Conservation (phyloP, 495 filamentous ascomycete species). For the Pseudoneurospora amorphoporcata region DNA sequence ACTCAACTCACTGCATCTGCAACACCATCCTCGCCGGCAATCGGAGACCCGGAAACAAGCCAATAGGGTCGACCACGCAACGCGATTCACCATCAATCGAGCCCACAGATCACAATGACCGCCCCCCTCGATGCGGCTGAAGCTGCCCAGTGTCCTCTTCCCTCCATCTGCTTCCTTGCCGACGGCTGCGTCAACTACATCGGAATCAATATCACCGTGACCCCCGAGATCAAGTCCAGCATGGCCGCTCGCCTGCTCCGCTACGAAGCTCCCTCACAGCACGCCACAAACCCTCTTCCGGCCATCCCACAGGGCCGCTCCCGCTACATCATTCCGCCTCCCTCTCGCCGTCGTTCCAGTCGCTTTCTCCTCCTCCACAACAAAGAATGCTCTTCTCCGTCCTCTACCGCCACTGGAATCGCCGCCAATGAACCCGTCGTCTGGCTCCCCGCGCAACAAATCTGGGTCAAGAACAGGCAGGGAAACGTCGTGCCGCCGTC, state of each 20-base stretch:
- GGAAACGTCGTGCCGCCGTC: not conserved
- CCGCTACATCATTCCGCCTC: not conserved
- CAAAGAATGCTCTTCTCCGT: not conserved
- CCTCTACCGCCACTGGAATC: not conserved
- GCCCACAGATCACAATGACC: not conserved
- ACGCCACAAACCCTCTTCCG: not conserved
- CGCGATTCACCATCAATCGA: not conserved
- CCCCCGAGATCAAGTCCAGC: not conserved
- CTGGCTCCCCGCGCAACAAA: not conserved
- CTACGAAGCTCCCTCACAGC: not conserved
- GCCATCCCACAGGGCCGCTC: not conserved
- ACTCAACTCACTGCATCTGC: not conserved
- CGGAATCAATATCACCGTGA: not conserved
- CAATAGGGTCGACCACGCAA: not conserved
- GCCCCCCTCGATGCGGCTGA: not conserved
- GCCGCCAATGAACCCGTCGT: not conserved
- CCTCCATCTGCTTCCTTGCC: not conserved
- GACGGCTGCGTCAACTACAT: not conserved
- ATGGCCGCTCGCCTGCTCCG: not conserved
- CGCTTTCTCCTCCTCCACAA: not conserved
- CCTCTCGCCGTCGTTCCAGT: not conserved
- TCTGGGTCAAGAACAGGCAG: not conserved
- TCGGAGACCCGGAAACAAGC: not conserved
- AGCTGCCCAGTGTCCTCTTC: not conserved
- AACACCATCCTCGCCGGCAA: not conserved